These are phyloP conservation scores for Allomyces macrogynus DNA, from an alignment of 192 early-diverging fungal genomes.

Conservation along the genomic window DNA sequence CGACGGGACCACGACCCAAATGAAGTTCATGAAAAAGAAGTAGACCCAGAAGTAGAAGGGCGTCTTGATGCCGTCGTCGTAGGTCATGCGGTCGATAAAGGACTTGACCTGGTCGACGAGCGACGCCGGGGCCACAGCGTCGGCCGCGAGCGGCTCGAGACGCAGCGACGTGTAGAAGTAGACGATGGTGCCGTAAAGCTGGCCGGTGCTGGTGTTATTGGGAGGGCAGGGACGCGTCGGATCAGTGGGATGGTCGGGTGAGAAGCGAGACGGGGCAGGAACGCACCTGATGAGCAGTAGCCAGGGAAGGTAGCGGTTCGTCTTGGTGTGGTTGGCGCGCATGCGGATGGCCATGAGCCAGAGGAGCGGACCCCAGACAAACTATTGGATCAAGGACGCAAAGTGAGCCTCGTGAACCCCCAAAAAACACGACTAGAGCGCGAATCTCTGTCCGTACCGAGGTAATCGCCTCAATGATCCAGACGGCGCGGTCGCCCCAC, in stretches of 20 bases:
- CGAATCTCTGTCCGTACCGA: conserved; percentile 16
- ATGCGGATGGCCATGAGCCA: conserved; percentile 13
- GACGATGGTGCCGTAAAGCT: conserved; percentile 64
- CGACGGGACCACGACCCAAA: conserved; percentile 64
- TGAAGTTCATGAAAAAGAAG: conserved; percentile 61
- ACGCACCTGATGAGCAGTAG: conserved; percentile 14
- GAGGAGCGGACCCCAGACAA: conserved; percentile 21
- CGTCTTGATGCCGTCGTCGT: conserved; percentile 40
- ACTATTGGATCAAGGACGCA: conserved; percentile 6
- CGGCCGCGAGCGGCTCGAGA: conserved; percentile 12
- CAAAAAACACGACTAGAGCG: neutral
- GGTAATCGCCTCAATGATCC: conserved; percentile 74
- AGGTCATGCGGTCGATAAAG: neutral
- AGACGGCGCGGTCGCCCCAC: conserved; percentile 56
- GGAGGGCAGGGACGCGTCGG: neutral
- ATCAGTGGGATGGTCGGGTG: neutral
- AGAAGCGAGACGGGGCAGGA: too few species aligned
- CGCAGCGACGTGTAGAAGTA: conserved; percentile 52
- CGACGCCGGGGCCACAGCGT: neutral
- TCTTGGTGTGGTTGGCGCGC: conserved; percentile 9
- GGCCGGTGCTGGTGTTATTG: conserved; percentile 16
- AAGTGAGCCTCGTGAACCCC: neutral
- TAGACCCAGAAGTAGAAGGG: conserved; percentile 78
- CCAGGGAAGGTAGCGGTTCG: conserved; percentile 25
- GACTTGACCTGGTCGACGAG: neutral